A percentile compares a stretch with the other conserved stretches of the same genome.
Evolutionary conservation across 2,329 filamentous ascomycete genomes (phyloP).

Genomic region (Arthroderma uncinatum): DNA sequence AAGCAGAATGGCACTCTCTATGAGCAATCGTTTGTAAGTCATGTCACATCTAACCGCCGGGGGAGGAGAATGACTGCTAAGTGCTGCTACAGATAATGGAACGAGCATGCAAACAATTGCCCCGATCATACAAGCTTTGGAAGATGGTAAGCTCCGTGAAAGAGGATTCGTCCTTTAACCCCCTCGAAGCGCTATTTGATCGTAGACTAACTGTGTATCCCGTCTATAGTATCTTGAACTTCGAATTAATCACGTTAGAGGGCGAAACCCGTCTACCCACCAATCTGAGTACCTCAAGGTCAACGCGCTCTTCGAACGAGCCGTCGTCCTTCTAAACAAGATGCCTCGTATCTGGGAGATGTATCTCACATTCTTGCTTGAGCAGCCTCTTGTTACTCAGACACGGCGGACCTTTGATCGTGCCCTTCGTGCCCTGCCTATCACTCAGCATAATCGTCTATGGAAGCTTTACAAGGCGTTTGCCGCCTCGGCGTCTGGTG

Average conservation of each 20-base stretch:
- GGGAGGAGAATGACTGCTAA: not conserved
- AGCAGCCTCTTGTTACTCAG: conserved; percentile 81
- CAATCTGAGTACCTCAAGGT: conserved; percentile 80
- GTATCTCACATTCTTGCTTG: conserved; percentile 81
- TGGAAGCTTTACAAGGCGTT: conserved; percentile 89
- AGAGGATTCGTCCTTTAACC: not conserved
- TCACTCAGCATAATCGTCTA: conserved; percentile 90
- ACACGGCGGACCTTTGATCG: conserved; percentile 85
- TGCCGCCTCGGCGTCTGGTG: conserved; percentile 77
- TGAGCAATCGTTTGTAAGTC: conserved; percentile 65
- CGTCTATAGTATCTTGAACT: conserved; percentile 64
- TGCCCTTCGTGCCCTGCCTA: conserved; percentile 76
- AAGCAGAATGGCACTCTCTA: conserved; percentile 69
- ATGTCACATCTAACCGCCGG: not conserved
- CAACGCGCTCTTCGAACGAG: conserved; percentile 86
- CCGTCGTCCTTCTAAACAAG: conserved; percentile 88
- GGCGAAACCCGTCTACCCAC: conserved; percentile 71
- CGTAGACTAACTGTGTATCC: conserved; percentile 2
- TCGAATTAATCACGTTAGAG: conserved; percentile 66
- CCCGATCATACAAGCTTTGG: conserved; percentile 96
- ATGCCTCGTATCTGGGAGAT: conserved; percentile 99
- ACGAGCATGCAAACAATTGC: conserved; percentile 77
- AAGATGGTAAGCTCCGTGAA: conserved; percentile 55
- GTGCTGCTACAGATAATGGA: conserved; percentile 54
- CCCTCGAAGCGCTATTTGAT: conserved; percentile 3